These are phyloP conservation scores for Mrakia gelida DNA, from an alignment of 768 basidiomycete species.

Conservation along the genomic window DNA sequence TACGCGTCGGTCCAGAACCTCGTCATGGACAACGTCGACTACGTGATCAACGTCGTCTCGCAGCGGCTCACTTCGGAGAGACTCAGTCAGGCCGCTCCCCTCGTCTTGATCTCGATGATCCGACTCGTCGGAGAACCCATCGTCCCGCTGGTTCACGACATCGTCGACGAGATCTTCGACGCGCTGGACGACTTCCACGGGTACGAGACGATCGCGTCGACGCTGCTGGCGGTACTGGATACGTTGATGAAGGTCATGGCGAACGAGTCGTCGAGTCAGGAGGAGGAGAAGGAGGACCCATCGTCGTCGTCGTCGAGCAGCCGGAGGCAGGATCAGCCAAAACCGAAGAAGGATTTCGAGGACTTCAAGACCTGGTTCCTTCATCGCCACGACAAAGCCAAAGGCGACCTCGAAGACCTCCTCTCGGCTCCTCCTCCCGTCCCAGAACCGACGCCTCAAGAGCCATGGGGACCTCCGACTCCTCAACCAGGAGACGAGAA, in stretches of 20 bases:
- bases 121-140: constrained; percentile 80
- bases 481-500: constrained; percentile 5
- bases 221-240: constrained; percentile 76
- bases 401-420: constrained; percentile 36
- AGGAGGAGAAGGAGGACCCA: neutral
- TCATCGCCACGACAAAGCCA: constrained; percentile 32
- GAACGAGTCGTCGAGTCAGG: constrained; percentile 34
- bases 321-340: constrained; percentile 28
- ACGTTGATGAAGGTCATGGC: constrained; percentile 79
- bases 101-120: constrained; percentile 78
- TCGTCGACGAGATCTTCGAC: constrained; percentile 97
- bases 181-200: constrained; percentile 94
- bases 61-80: constrained; percentile 68
- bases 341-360: constrained; percentile 39
- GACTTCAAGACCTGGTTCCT: constrained; percentile 63
- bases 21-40: constrained; percentile 91
- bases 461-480: constrained; percentile 35
- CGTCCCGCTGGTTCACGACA: constrained; percentile 82
- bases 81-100: constrained; percentile 82
- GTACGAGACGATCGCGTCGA: constrained; percentile 78
- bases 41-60: constrained; percentile 84
- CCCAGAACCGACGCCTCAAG: constrained; percentile 39
- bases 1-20: constrained; percentile 87
- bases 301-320: constrained; percentile 47
- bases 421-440: constrained; percentile 21